phyloP scores from a whole-genome alignment of 345 rosid genomes.

The Eucalyptus decipiens region DNA sequence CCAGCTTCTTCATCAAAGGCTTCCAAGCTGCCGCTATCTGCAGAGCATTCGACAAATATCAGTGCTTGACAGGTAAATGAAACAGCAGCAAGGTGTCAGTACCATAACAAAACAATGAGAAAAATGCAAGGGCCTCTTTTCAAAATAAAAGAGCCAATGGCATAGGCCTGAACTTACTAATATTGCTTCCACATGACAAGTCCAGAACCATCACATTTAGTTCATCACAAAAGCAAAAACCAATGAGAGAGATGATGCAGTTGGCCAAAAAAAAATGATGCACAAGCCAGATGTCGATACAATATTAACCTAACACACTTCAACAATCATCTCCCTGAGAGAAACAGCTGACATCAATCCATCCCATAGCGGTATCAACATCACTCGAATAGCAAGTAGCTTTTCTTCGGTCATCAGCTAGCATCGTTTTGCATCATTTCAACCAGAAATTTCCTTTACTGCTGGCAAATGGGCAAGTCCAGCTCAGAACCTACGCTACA shows the following conservation, averaged over 20 bases:
- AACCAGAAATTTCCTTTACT: background rate
- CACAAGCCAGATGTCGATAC: background rate
- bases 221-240: background rate
- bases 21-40: slow-evolving; percentile 97
- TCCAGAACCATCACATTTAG: background rate
- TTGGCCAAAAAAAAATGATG: background rate
- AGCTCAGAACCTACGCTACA: background rate
- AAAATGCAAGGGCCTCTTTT: background rate
- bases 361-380: background rate
- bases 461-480: background rate
- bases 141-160: background rate
- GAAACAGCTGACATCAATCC: background rate
- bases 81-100: background rate
- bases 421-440: background rate
- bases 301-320: background rate
- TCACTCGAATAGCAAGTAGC: background rate
- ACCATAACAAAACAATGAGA: background rate
- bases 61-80: background rate
- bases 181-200: background rate
- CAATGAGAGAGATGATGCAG: background rate
- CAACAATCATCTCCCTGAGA: background rate
- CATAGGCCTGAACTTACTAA: background rate
- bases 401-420: background rate
- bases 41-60: background rate
- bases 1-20: slow-evolving; percentile 59